A percentile compares a stretch with the other conserved stretches of the same genome.
Conservation (phyloP, 225 moss, liverwort and hornwort species). For the Rhytidiadelphus loreus region DNA sequence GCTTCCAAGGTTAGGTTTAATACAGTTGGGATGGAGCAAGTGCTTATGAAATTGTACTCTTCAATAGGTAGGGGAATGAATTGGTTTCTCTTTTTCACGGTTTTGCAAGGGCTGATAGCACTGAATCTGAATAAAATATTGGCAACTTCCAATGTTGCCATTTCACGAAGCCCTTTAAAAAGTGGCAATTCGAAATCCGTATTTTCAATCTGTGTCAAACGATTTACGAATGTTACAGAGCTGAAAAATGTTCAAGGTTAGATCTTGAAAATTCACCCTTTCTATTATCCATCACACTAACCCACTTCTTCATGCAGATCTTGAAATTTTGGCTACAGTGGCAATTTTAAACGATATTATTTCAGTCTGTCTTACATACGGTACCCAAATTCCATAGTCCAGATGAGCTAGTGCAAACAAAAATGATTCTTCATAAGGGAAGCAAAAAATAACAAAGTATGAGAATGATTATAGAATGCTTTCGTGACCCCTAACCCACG, state of each 20-base stretch:
- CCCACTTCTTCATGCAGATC: not conserved
- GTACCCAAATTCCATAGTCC: not conserved
- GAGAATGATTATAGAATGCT: not conserved
- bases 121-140: not conserved
- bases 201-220: too few species aligned
- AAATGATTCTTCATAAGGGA: not conserved
- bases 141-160: not conserved
- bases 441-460: not conserved
- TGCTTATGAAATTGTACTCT: not conserved
- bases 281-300: not conserved
- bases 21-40: not conserved
- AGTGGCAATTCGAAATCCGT: not conserved
- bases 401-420: not conserved
- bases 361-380: too few species aligned
- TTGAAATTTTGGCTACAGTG: not conserved
- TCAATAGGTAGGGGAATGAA: not conserved
- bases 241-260: not conserved
- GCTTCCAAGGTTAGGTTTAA: not conserved
- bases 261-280: not conserved
- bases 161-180: not conserved
- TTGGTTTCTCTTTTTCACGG: not conserved
- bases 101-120: not conserved
- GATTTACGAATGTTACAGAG: not conserved
- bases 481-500: too few species aligned
- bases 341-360: not conserved